Evolutionary conservation across 225 moss, liverwort and hornwort species (phyloP), one percentile per base, ranked within the genome.

Genomic region (Neckera pumila): DNA sequence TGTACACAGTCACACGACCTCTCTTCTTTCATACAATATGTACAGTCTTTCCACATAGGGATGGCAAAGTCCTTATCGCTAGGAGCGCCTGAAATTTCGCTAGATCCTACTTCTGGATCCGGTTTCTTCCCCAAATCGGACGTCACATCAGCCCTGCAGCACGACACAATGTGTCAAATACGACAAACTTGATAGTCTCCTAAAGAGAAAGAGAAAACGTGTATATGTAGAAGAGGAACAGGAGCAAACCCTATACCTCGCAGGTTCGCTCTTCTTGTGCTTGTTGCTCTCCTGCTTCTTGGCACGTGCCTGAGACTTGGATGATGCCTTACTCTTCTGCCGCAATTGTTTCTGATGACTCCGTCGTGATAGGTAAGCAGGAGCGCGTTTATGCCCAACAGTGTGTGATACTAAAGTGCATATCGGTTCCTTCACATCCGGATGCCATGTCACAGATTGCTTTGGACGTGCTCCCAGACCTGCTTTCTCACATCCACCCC

Each of bases 311-410:
- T 93, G 94, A 79, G 94, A 93, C 88, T 92, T 93, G 33, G 93
- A 93, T 34, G 90, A 90, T 43, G 91, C 86, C 82, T 94, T 94
- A 80, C 89, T 87, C 72, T 90, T 93, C 59, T 94, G 94, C 65
- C 94, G 92, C 87, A 93, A 65, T 18, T 93, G 93, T 84, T 93
- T 94, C 65, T 94, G 94, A 76, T 94, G 90, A 84, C 92, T 93
- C 30, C 93, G 93, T 36, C 91, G 92, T 60, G 94, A 94, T 4
- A 94, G 62, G 58, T 89, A 94, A 47, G 84, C 84, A 83, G 93
- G 94, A 78, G 84, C 74, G 42, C 81, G 89, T 69, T 89, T 92
- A n/a, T 85, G 92, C 51, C 94, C 94, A 33, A 93, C 89, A 53
- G 94, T 95, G 54, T 95, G 95, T 16, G 95, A 95, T 18, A 94